These are phyloP conservation scores for Elsinoe necatrix DNA, from an alignment of 2,329 filamentous ascomycete species.

Conservation along the genomic window DNA sequence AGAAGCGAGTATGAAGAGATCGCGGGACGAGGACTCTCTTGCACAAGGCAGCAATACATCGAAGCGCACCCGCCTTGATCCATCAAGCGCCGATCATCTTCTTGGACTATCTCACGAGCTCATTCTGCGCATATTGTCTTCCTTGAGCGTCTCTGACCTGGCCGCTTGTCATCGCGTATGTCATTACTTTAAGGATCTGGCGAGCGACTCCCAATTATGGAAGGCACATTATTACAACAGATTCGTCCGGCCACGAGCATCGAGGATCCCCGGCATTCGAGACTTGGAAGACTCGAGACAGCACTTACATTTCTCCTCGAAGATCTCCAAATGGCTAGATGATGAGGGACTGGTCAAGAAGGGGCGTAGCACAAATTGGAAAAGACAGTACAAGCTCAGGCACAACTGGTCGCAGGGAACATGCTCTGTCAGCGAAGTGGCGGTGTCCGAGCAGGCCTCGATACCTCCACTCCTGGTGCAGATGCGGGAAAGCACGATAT, in stretches of 20 bases:
- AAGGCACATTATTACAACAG: slow-evolving; percentile 77
- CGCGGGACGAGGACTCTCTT: slow-evolving; percentile 28
- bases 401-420: slow-evolving; percentile 86
- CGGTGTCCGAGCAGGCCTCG: slow-evolving; percentile 46
- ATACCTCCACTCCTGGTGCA: slow-evolving; percentile 62
- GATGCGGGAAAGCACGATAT: slow-evolving; percentile 65
- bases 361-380: slow-evolving; percentile 61
- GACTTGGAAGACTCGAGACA: slow-evolving; percentile 32
- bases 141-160: slow-evolving; percentile 61
- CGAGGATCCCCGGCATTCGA: slow-evolving; percentile 62
- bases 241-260: slow-evolving; percentile 74
- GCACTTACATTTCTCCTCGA: slow-evolving; percentile 44
- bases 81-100: slow-evolving; percentile 49
- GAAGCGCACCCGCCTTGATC: slow-evolving; percentile 38
- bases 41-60: slow-evolving; percentile 11
- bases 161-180: slow-evolving; percentile 63
- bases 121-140: slow-evolving; percentile 72
- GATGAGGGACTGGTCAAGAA: slow-evolving; percentile 49
- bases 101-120: slow-evolving; percentile 79
- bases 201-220: slow-evolving; percentile 82
- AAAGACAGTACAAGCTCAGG: slow-evolving; percentile 74
- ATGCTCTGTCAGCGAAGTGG: slow-evolving; percentile 71
- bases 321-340: slow-evolving; percentile 52
- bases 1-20: slow-evolving; percentile 30
- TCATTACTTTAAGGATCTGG: slow-evolving; percentile 61